Evolutionary conservation across 768 basidiomycete genomes (phyloP).

Genomic region (Suillus variegatus): DNA sequence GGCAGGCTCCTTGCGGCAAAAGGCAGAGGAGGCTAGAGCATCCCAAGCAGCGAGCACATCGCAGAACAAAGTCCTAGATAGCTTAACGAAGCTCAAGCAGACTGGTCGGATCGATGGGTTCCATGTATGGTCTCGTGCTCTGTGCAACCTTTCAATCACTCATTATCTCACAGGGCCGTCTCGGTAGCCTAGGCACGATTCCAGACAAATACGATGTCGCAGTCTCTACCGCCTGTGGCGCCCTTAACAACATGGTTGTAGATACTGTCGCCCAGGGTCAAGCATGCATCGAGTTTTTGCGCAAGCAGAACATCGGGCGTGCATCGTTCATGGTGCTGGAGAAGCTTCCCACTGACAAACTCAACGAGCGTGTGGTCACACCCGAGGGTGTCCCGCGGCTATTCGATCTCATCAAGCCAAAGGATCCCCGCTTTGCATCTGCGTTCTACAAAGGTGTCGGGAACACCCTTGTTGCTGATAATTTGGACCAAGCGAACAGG

Average conservation of each 20-base stretch:
- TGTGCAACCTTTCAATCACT: background rate
- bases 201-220: constrained; percentile 96
- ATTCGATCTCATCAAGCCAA: constrained; percentile 95
- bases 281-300: constrained; percentile 88
- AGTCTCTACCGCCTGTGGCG: constrained; percentile 85
- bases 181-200: constrained; percentile 93
- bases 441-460: constrained; percentile 88
- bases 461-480: constrained; percentile 89
- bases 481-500: constrained; percentile 91
- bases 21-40: constrained; percentile 85
- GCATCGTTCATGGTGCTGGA: constrained; percentile 93
- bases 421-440: constrained; percentile 76
- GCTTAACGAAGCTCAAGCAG: constrained; percentile 73
- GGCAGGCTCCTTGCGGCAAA: constrained; percentile 66
- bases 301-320: constrained; percentile 86
- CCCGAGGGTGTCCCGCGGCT: constrained; percentile 91
- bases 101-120: constrained; percentile 89
- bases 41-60: constrained; percentile 83
- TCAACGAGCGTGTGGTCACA: constrained; percentile 54
- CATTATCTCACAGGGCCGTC: constrained; percentile 65
- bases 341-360: constrained; percentile 58
- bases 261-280: constrained; percentile 92
- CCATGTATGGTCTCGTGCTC: constrained; percentile 61
- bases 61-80: constrained; percentile 83
- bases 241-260: constrained; percentile 88